These are phyloP conservation scores for Phytophthora multivora DNA, from an alignment of 352 stramenopile species.

Conservation along the genomic window DNA sequence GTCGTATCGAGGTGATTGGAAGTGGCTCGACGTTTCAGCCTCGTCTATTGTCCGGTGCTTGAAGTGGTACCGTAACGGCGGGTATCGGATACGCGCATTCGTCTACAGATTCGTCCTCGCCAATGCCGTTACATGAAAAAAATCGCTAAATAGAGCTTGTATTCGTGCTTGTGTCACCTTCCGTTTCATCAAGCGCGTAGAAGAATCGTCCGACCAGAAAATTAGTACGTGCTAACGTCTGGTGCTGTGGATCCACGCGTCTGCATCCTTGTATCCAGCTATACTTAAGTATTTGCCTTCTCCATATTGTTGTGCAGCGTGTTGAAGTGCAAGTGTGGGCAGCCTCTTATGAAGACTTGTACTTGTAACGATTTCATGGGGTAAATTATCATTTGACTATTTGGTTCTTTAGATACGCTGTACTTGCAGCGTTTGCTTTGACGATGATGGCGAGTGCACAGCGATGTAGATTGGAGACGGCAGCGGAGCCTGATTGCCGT, in stretches of 20 bases:
- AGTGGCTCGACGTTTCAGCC: slow-evolving; percentile 7
- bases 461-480: slow-evolving; percentile 27
- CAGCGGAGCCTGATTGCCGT: neutral
- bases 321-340: neutral
- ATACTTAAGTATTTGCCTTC: too few relatives aligned
- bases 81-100: too few relatives aligned
- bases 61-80: too few relatives aligned
- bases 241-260: too few relatives aligned
- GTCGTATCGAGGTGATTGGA: slow-evolving; percentile 25
- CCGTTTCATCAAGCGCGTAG: too few relatives aligned
- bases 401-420: slow-evolving; percentile 3
- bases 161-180: neutral
- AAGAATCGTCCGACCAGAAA: neutral
- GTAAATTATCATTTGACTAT: slow-evolving; percentile 4
- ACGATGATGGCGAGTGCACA: slow-evolving; percentile 11
- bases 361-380: too few relatives aligned
- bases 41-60: slow-evolving; percentile 22
- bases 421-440: slow-evolving; percentile 4
- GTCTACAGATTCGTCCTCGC: too few relatives aligned
- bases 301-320: too few relatives aligned
- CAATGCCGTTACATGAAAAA: too few relatives aligned
- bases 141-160: neutral
- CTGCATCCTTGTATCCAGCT: too few relatives aligned
- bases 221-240: neutral
- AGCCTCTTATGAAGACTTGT: too few relatives aligned